These are phyloP conservation scores for Malassezia caprae DNA, from an alignment of 1,284 basidiomycete species.

Conservation along the genomic window DNA sequence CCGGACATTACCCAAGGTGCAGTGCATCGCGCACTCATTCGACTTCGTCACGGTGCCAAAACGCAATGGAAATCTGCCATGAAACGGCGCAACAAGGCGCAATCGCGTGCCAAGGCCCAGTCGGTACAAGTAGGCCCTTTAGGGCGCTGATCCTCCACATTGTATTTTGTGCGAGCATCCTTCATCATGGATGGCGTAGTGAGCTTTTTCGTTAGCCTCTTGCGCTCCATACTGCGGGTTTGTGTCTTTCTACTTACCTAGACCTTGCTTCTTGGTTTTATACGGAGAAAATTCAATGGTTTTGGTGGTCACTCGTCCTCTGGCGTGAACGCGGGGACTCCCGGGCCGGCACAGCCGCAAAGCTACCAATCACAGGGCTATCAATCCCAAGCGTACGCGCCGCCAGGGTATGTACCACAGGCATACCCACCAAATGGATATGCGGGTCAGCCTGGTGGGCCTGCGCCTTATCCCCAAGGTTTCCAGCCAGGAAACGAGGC, in stretches of 20 bases:
- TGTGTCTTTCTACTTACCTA: background rate
- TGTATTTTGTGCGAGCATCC: background rate
- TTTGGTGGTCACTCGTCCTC: background rate
- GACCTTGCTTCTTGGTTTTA: background rate
- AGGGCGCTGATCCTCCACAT: background rate
- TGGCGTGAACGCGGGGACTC: background rate
- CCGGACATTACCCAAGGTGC: slow-evolving; percentile 5
- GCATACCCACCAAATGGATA: background rate
- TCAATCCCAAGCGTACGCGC: background rate
- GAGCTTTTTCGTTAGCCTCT: background rate
- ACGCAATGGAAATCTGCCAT: background rate
- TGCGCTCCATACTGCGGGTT: background rate
- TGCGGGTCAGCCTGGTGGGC: background rate
- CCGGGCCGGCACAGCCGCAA: background rate
- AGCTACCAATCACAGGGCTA: background rate
- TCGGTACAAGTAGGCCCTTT: slow-evolving; percentile 6
- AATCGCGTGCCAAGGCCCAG: background rate
- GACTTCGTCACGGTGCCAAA: slow-evolving; percentile 7
- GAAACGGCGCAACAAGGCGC: slow-evolving; percentile 5
- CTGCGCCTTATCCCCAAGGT: background rate
- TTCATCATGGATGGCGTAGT: background rate
- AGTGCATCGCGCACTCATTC: slow-evolving; percentile 6
- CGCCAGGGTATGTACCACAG: background rate
- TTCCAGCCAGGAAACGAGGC: background rate
- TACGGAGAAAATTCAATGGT: background rate